Evolutionary conservation across 164 flowering plant species (phyloP).

Genomic region (Santalum album): DNA sequence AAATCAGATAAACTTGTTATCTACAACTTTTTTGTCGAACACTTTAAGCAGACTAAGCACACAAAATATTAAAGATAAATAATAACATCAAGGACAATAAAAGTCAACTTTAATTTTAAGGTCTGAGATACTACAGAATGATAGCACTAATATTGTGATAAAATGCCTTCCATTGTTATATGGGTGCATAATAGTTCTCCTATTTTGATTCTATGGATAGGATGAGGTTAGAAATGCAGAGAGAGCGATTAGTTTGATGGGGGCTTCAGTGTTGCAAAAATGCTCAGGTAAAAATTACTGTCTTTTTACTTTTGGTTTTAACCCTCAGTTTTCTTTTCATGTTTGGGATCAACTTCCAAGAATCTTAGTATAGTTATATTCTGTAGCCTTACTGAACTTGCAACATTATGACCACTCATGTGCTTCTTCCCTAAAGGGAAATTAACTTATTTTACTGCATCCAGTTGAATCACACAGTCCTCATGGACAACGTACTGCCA

Average conservation of each 20-base stretch:
- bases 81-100: no score
- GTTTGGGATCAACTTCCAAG: neutral
- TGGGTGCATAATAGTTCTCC: no score
- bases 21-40: no score
- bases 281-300: conserved; percentile 51
- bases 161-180: no score
- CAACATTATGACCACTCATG: neutral
- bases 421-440: neutral
- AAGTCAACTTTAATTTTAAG: no score
- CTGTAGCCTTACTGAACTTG: neutral
- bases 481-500: conserved; percentile 75
- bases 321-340: neutral
- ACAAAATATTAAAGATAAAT: no score
- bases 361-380: neutral
- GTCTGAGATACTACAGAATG: no score
- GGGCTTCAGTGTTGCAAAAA: conserved; percentile 60
- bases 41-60: no score
- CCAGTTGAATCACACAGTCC: conserved; percentile 85
- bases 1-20: no score
- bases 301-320: neutral
- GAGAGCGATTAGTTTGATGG: conserved; percentile 60
- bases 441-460: conserved; percentile 13
- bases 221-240: conserved; percentile 70
- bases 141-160: no score
- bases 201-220: conserved; percentile 25